Conservation (phyloP, 805 yeast species). For the Ogataea thermomethanolica region DNA sequence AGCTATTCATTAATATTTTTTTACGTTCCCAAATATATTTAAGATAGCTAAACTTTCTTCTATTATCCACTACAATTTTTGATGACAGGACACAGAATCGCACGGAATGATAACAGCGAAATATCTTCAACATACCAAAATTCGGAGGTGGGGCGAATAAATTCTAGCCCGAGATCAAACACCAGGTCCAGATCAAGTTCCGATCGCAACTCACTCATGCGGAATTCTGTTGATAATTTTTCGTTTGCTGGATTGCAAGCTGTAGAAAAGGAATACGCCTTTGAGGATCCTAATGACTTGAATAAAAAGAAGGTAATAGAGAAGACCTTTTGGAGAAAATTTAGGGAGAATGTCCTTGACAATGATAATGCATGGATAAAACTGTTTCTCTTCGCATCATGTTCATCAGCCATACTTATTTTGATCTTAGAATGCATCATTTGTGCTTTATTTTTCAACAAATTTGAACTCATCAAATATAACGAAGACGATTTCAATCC, state of each 20-base stretch:
- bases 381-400: conserved; percentile 32
- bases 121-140: too few relatives aligned
- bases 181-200: conserved; percentile 11
- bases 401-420: conserved; percentile 34
- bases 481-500: conserved; percentile 21
- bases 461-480: conserved; percentile 23
- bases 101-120: too few relatives aligned
- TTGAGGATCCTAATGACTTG: conserved; percentile 12
- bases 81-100: too few relatives aligned
- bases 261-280: conserved; percentile 10
- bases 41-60: too few relatives aligned
- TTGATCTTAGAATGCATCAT: conserved; percentile 37
- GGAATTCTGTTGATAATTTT: conserved; percentile 7
- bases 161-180: too few relatives aligned
- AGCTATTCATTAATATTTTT: too few relatives aligned
- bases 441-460: conserved; percentile 38
- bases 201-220: too few relatives aligned
- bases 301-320: conserved; percentile 13
- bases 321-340: conserved; percentile 11
- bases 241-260: conserved; percentile 14
- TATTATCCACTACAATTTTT: too few relatives aligned
- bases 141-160: too few relatives aligned
- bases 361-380: conserved; percentile 19
- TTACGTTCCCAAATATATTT: too few relatives aligned
- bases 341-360: conserved; percentile 16